phyloP scores from a whole-genome alignment of 75 land plant species.

The Pseudotsuga menziesii region DNA sequence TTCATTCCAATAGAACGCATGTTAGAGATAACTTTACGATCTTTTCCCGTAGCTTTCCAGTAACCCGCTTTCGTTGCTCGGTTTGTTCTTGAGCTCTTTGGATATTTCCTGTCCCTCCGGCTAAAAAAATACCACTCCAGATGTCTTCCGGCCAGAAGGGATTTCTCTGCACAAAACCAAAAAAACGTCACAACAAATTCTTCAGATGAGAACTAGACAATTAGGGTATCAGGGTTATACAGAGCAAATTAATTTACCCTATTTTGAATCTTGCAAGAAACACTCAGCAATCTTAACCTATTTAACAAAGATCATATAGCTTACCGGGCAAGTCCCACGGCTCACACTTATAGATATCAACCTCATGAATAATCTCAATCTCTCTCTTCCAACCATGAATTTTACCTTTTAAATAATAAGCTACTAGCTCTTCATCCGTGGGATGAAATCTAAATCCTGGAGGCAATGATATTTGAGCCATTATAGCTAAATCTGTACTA shows the following conservation, averaged over 20 bases:
- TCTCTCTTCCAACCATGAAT: neutral
- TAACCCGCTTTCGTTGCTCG: constrained; percentile 20
- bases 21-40: constrained; percentile 13
- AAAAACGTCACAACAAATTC: neutral
- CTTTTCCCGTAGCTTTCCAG: constrained; percentile 26
- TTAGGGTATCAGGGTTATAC: neutral
- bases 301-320: neutral
- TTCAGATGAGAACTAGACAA: neutral
- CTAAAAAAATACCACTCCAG: constrained; percentile 2
- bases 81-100: constrained; percentile 16
- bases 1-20: constrained; percentile 14
- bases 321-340: constrained; percentile 18
- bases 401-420: constrained; percentile 2
- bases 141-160: neutral
- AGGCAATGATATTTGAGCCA: neutral
- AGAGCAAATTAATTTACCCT: neutral
- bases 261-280: neutral
- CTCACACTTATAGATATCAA: constrained; percentile 14
- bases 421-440: constrained; percentile 7
- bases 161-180: constrained; percentile 1
- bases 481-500: neutral
- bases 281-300: neutral
- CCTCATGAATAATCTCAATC: constrained; percentile 3
- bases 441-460: constrained; percentile 14
- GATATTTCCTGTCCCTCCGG: constrained; percentile 9